Evolutionary conservation across 495 filamentous ascomycete species (phyloP).

Genomic region (Aspergillus campestris): DNA sequence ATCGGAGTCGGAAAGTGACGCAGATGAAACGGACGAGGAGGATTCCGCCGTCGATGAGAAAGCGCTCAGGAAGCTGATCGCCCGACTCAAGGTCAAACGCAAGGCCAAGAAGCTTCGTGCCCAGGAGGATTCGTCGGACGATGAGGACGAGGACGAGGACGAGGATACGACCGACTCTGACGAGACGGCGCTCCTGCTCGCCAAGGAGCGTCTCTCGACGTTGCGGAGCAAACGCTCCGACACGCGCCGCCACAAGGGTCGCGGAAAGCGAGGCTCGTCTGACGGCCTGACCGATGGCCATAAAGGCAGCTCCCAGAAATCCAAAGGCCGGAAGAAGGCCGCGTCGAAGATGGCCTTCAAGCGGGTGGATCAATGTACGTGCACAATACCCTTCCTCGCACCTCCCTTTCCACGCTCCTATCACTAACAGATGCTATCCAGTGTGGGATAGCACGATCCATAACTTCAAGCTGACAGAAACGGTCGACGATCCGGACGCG

Average conservation of each 20-base stretch:
- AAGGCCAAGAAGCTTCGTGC: constrained; percentile 26
- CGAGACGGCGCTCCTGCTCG: constrained; percentile 11
- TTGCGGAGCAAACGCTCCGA: constrained; percentile 13
- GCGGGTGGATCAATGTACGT: constrained; percentile 68
- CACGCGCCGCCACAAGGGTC: constrained; percentile 12
- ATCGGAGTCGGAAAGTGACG: constrained; percentile 29
- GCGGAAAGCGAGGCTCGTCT: constrained; percentile 10
- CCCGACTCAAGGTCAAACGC: constrained; percentile 42
- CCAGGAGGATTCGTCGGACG: constrained; percentile 20
- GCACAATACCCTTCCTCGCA: background rate
- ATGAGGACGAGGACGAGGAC: constrained; percentile 17
- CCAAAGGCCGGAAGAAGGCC: constrained; percentile 36
- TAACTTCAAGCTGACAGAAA: constrained; percentile 77
- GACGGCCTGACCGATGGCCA: constrained; percentile 8
- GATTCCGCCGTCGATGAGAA: constrained; percentile 27
- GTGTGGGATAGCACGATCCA: constrained; percentile 73
- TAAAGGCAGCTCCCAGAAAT: constrained; percentile 8
- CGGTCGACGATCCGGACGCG: constrained; percentile 58
- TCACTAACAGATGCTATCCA: constrained; percentile 5
- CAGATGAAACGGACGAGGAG: constrained; percentile 19
- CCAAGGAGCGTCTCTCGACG: constrained; percentile 18
- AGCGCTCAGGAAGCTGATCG: constrained; percentile 37
- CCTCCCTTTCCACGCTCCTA: background rate
- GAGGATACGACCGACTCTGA: constrained; percentile 6
- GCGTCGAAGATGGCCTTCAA: constrained; percentile 70